Base-by-base conservation (phyloP, 2,329 filamentous ascomycete genomes). In the Epichloe hybrida region DNA sequence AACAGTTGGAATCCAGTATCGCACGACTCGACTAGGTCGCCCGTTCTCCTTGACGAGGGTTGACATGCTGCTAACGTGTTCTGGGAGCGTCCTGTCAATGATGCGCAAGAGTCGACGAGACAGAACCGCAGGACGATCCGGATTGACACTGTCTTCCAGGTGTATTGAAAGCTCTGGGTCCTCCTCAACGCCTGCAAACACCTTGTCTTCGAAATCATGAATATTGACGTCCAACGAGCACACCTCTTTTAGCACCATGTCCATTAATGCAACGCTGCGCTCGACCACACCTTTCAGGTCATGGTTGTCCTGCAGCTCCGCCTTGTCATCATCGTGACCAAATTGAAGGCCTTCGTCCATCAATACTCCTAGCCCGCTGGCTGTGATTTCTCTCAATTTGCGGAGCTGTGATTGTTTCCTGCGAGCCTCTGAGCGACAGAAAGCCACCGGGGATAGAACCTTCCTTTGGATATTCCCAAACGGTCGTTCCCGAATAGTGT, bases 1-100 rank as follows among this genome's bases (percentile, higher is more conserved):
- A 1, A 80, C 76, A 0, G 80, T 77, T 1, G 90, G 88, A 5
- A 96, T 72, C 93, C 93, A 98, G 67, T 95, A 97, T 46, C 93
- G 81, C 3, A 94, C 74, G 5, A 93, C 60, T 39, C 72, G 71
- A 4, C 85, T 81, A 0, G 93, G 93, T 21, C 83, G 83, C 7
- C 91, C 90, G 62, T 91, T 84, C 49, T 80, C 68, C 31, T 66
- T 65, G 3, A 83, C 77, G 3, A 85, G 66, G 1, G 64, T 62
- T 40, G 72, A 69, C 53, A 84, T 82, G 38, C 74, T 72, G 8
- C 65, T 61, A 2, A 76, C 69, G 59, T 96, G 87, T 13, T 74
- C 71, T 0, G 86, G 86, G 3, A 97, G 69, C 15, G 83, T 77
- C 7, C 74, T 66, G 46, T 80, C 71, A 5, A 97, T 78, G 20